Base-by-base conservation (phyloP, 2,329 filamentous ascomycete species). In the Aspergillus latus region DNA sequence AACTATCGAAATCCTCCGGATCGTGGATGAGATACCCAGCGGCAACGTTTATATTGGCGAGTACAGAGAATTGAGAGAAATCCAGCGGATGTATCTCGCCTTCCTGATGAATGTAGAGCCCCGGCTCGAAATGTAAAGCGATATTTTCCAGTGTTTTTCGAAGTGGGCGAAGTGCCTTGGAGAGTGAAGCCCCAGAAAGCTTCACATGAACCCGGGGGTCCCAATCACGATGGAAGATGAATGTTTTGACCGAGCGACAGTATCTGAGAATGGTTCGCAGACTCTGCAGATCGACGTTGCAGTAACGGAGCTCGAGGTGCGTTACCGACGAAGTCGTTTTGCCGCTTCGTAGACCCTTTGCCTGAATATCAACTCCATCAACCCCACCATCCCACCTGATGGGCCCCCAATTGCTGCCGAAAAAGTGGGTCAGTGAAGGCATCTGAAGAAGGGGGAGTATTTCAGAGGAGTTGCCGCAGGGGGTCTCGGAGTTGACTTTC, bases 161-260 rank as follows among this genome's bases (percentile, higher is more conserved):
- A 32, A 44, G 46, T 11, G 52, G 46, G 15, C 40, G 45, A 15
- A 54, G 45, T 8, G 52, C 52, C 21, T 34, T 28, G 45, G 32
- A 29, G 5, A 54, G 49, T 21, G 42, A 48, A 29, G n/a, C 9
- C 15, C 36, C 42, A 15, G 54, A 39, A n/a, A 52, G 29, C 9
- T 29, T 46, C 26, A 52, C 49, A 21, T 40, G 49, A 26, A 56
- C 9, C 40, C 54, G 16, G 21, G 48, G 48, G n/a, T 48, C 54
- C 40, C 54, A 52, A 5, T 57, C 54, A 9, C 54, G 54, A 37
- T 57, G 54, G 15, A 57, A 37, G 32, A 57, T 57, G 16, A 57
- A 49, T 8, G 54, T 57, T 15, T 34, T 30, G n/a, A 57, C 16
- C 39, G 45, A 53, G 21, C 30, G 37, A 21, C 54, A 57, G 11